phyloP scores from a whole-genome alignment of 2,329 filamentous ascomycete species.

The Stachybotrys chartarum region DNA sequence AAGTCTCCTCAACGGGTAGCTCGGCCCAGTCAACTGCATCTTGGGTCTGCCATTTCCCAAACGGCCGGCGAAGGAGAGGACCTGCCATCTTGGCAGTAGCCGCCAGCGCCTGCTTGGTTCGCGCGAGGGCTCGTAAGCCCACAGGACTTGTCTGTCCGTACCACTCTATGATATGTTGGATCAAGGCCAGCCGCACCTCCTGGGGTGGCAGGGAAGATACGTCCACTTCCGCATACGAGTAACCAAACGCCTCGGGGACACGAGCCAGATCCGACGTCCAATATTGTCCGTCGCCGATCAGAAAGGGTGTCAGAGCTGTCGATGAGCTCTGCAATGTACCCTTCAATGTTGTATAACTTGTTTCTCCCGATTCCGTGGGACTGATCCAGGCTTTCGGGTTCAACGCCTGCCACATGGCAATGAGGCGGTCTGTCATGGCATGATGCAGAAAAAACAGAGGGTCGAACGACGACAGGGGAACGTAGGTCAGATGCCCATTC shows the following conservation, averaged over 20 bases:
- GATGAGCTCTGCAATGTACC: slow-evolving; percentile 47
- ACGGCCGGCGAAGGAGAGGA: not conserved
- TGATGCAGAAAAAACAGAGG: slow-evolving; percentile 76
- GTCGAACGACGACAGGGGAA: slow-evolving; percentile 69
- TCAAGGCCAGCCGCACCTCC: slow-evolving; percentile 23
- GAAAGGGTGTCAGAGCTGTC: slow-evolving; percentile 62
- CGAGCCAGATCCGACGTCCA: slow-evolving; percentile 61
- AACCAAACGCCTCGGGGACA: slow-evolving; percentile 56
- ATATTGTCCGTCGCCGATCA: slow-evolving; percentile 49
- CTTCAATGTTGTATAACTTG: slow-evolving; percentile 52
- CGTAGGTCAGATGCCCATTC: slow-evolving; percentile 62
- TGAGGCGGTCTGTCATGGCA: slow-evolving; percentile 65
- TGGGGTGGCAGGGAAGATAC: slow-evolving; percentile 12
- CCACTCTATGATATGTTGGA: slow-evolving; percentile 45
- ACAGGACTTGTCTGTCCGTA: slow-evolving; percentile 25
- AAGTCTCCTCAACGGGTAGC: slow-evolving; percentile 13
- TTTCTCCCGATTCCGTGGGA: slow-evolving; percentile 44
- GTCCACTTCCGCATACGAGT: slow-evolving; percentile 62
- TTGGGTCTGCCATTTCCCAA: not conserved
- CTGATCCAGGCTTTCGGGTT: slow-evolving; percentile 62
- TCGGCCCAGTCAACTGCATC: not conserved
- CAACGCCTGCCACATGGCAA: slow-evolving; percentile 71
- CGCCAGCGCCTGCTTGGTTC: not conserved
- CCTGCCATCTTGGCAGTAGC: not conserved
- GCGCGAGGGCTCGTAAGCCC: slow-evolving; percentile 9